These are phyloP conservation scores for Saccharomycopsis hybrid DNA, from an alignment of 1,139 yeast genomes.

Conservation along the genomic window DNA sequence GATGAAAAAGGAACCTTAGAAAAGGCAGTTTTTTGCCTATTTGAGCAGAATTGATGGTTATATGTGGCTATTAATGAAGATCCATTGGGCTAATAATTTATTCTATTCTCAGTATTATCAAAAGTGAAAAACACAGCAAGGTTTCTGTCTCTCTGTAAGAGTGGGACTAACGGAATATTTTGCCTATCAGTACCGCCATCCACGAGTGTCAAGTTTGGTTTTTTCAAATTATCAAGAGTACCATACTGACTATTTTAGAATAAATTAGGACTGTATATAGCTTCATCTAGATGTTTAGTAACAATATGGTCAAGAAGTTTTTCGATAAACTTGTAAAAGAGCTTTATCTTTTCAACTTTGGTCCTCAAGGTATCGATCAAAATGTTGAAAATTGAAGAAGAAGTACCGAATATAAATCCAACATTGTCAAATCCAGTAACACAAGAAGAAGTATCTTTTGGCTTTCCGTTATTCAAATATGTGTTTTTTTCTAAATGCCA, in stretches of 20 bases:
- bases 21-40: slow-evolving; percentile 35
- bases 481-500: slow-evolving; percentile 50
- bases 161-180: slow-evolving; percentile 60
- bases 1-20: slow-evolving; percentile 42
- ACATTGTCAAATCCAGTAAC: slow-evolving; percentile 69
- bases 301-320: slow-evolving; percentile 26
- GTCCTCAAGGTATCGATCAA: slow-evolving; percentile 1
- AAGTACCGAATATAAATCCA: slow-evolving; percentile 68
- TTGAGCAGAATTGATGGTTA: slow-evolving; percentile 37
- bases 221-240: slow-evolving; percentile 23
- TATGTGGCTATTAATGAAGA: slow-evolving; percentile 44
- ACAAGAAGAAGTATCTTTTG: slow-evolving; percentile 37
- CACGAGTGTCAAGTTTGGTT: slow-evolving; percentile 41
- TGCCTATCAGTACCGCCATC: slow-evolving; percentile 73
- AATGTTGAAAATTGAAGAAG: slow-evolving; percentile 55
- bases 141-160: slow-evolving; percentile 55
- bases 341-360: not conserved
- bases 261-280: slow-evolving; percentile 55
- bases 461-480: slow-evolving; percentile 48
- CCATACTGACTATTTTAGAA: slow-evolving; percentile 34
- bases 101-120: slow-evolving; percentile 56
- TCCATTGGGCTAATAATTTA: slow-evolving; percentile 65
- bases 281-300: slow-evolving; percentile 22
- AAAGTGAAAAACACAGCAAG: slow-evolving; percentile 43
- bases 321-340: slow-evolving; percentile 15